Conservation (phyloP, 768 basidiomycete species). For the Russula brevipes region DNA sequence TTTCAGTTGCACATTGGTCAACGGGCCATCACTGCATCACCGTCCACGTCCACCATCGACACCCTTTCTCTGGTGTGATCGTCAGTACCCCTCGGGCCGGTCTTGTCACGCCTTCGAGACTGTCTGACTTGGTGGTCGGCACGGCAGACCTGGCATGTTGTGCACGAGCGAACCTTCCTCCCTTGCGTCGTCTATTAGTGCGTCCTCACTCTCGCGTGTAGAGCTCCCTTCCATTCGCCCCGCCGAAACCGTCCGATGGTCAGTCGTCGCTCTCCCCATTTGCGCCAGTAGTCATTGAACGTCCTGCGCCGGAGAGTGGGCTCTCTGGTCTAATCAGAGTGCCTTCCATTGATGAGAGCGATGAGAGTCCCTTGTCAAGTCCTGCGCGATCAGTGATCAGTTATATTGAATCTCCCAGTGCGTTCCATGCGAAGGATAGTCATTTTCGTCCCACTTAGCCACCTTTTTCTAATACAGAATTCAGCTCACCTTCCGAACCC, state of each 20-base stretch:
- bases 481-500: constrained; percentile 2
- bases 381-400: constrained; percentile 12
- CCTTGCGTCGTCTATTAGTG: neutral
- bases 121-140: neutral
- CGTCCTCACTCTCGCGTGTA: neutral
- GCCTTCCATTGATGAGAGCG: constrained; percentile 1
- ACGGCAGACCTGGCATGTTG: neutral
- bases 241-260: neutral
- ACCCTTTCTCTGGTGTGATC: neutral
- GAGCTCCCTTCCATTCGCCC: neutral
- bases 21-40: constrained; percentile 7
- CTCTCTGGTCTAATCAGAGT: neutral
- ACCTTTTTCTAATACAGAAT: no score
- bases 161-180: neutral
- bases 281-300: constrained; percentile 10
- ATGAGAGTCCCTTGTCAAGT: constrained; percentile 1
- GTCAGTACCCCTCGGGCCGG: neutral
- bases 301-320: neutral
- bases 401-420: constrained; percentile 5
- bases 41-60: constrained; percentile 5
- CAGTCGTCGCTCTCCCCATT: constrained; percentile 16
- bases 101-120: neutral
- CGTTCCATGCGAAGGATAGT: neutral
- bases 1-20: neutral
- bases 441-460: no score